These are phyloP conservation scores for Chrysoporthe cubensis DNA, from an alignment of 2,329 filamentous ascomycete genomes.

Conservation along the genomic window DNA sequence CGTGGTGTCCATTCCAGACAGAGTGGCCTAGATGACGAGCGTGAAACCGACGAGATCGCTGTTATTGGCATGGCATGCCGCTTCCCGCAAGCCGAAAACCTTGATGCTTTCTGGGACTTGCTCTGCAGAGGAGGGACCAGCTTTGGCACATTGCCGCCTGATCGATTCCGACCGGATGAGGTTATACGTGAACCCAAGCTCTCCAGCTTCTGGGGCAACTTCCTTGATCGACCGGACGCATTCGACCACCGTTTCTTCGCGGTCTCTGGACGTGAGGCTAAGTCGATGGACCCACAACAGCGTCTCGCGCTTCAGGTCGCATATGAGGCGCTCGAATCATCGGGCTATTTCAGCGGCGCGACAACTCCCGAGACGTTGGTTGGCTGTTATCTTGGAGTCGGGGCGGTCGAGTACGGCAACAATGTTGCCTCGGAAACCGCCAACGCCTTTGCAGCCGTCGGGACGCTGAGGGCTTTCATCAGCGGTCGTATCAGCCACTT, in stretches of 20 bases:
- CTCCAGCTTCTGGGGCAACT: slow-evolving; percentile 10
- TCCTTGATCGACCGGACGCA: neutral
- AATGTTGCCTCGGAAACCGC: slow-evolving; percentile 42
- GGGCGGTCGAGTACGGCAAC: slow-evolving; percentile 43
- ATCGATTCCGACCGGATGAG: slow-evolving; percentile 9
- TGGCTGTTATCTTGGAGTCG: slow-evolving; percentile 37
- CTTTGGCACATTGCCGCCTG: neutral
- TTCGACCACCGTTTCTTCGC: neutral
- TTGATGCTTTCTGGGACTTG: slow-evolving; percentile 41
- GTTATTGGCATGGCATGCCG: slow-evolving; percentile 43
- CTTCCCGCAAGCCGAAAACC: slow-evolving; percentile 39
- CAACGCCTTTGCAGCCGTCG: slow-evolving; percentile 37
- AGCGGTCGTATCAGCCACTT: slow-evolving; percentile 38
- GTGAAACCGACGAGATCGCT: slow-evolving; percentile 33
- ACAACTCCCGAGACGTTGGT: neutral
- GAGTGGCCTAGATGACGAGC: neutral
- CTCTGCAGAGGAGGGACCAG: slow-evolving; percentile 31
- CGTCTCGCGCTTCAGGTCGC: slow-evolving; percentile 43
- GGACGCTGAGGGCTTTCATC: slow-evolving; percentile 35
- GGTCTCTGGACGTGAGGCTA: slow-evolving; percentile 31
- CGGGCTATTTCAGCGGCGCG: slow-evolving; percentile 29
- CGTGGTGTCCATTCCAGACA: too few relatives aligned
- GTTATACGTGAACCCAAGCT: slow-evolving; percentile 6
- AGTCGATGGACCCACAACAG: slow-evolving; percentile 45
- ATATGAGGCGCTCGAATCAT: slow-evolving; percentile 41